Evolutionary conservation across 805 yeast genomes (phyloP).

Genomic region (Candida succiphila): DNA sequence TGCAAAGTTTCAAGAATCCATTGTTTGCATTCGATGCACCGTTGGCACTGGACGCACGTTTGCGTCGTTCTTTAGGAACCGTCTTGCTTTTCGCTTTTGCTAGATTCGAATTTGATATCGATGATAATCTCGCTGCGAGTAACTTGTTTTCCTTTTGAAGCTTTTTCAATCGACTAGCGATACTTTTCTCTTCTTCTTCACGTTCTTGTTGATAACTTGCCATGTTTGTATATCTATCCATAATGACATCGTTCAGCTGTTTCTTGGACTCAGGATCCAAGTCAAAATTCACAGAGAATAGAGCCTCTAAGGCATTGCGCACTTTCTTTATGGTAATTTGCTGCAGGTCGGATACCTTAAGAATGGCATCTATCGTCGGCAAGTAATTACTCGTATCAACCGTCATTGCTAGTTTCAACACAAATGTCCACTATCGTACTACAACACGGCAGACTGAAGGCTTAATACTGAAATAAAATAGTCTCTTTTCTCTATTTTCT

Average conservation of each 20-base stretch:
- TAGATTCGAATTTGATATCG: not conserved
- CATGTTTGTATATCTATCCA: slow-evolving; percentile 44
- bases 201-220: slow-evolving; percentile 27
- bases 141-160: slow-evolving; percentile 39
- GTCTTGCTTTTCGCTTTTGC: slow-evolving; percentile 10
- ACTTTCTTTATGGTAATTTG: slow-evolving; percentile 63
- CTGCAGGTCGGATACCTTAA: slow-evolving; percentile 60
- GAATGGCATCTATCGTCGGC: slow-evolving; percentile 66
- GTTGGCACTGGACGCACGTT: no score
- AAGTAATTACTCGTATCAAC: slow-evolving; percentile 24
- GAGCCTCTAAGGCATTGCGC: slow-evolving; percentile 61
- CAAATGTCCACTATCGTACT: no score
- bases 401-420: not conserved
- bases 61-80: not conserved
- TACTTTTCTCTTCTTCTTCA: slow-evolving; percentile 5
- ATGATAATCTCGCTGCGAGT: slow-evolving; percentile 34
- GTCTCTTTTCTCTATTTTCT: no score
- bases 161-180: slow-evolving; percentile 20
- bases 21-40: slow-evolving; percentile 21
- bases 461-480: no score
- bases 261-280: slow-evolving; percentile 33
- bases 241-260: slow-evolving; percentile 47
- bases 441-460: no score
- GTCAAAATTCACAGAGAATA: slow-evolving; percentile 47
- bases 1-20: slow-evolving; percentile 30